Conservation (phyloP, 73 alveolate species). For the Effrenium voratum region DNA sequence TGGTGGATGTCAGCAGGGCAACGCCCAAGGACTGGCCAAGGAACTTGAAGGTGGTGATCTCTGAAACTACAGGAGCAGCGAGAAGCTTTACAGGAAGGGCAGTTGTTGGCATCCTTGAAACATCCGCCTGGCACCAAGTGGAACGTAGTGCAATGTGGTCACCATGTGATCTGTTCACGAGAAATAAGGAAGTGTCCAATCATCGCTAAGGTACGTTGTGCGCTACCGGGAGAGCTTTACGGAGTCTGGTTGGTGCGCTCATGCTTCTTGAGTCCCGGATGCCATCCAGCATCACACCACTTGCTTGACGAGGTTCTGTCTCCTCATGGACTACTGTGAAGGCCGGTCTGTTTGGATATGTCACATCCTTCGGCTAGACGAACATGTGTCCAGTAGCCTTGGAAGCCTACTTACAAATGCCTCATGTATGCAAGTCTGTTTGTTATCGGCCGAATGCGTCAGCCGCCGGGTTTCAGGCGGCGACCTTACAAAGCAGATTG, state of each 20-base stretch:
- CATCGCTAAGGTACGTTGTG: constrained; percentile 42
- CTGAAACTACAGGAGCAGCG: constrained; percentile 12
- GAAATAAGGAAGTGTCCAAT: neutral
- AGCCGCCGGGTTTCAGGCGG: constrained; percentile 31
- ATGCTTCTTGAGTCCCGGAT: too few relatives aligned
- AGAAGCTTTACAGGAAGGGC: constrained; percentile 33
- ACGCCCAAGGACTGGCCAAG: constrained; percentile 35
- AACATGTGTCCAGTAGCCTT: too few relatives aligned
- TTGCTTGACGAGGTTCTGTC: constrained; percentile 27
- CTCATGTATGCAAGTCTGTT: neutral
- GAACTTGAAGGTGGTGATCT: too few relatives aligned
- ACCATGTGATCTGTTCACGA: neutral
- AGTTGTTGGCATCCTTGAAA: constrained; percentile 3
- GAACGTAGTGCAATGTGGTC: neutral
- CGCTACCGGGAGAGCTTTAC: constrained; percentile 91
- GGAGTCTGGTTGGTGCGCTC: constrained; percentile 83
- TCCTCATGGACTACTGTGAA: constrained; percentile 85
- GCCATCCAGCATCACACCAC: too few relatives aligned
- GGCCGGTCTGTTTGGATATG: neutral
- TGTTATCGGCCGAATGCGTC: too few relatives aligned
- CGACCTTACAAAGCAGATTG: constrained; percentile 83
- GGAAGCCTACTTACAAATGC: neutral
- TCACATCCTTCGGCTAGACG: neutral
- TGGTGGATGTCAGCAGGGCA: constrained; percentile 89
- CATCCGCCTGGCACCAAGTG: constrained; percentile 33